Evolutionary conservation across 768 basidiomycete species (phyloP), one percentile per base, ranked within the genome.

Genomic region (Agrocybe praecox): DNA sequence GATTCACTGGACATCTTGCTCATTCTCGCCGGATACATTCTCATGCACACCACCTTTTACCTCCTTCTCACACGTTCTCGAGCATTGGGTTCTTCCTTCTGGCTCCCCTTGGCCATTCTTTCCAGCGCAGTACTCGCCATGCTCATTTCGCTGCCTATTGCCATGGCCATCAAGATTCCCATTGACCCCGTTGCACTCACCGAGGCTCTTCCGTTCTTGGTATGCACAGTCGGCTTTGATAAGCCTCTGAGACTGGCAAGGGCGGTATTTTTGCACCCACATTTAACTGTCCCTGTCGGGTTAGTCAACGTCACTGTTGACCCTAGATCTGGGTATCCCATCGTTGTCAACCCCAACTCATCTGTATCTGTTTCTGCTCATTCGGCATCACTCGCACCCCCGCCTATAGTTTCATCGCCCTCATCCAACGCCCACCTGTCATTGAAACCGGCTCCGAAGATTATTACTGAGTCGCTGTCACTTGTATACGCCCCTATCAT

Each of bases 141-240:
- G 67, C 81, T 99, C 53, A 77, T 94, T 52, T 82, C 93, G 12
- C 82, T 98, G 6, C 89, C 96, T 14, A 82, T 89, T 51, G 87
- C 87, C 8, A 76, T 82, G 72, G 70, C 82, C 12, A 79, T 98
- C 56, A 80, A 82, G 63, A 93, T 99, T 56, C 89, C 88, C 18
- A 88, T 99, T 63, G 96, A 98, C 70, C 94, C 94, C 1, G 89
- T 98, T 52, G 88, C 89, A 10, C 81, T 99, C 49, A 94, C 92
- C 10, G 97, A 99, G 71, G 96, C 97, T 0, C 83, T 99, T 0
- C 97, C 97, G 0, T 98, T 98, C 86, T 79, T 98, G 47, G 96
- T 99, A 33, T 96, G 96, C 72, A 97, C 95, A 1, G 87, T 99
- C 57, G 96, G 96, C 7, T 99, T 98, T 71, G 97, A 99, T 74